Base-by-base conservation (phyloP, 768 basidiomycete genomes). In the Fomitopsis pulvina region DNA sequence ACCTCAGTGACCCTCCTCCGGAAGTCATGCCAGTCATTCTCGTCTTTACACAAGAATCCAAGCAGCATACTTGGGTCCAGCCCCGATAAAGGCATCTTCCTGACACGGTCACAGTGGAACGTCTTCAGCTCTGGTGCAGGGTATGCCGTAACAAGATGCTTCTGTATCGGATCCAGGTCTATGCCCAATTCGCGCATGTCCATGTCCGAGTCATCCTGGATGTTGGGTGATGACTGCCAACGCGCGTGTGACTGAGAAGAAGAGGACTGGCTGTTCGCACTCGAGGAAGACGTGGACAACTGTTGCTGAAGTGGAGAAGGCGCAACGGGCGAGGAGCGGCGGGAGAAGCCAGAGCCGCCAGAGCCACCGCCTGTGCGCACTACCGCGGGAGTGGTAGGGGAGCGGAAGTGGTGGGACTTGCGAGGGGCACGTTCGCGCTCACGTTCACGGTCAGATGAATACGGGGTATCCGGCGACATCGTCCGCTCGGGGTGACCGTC, bases 61-160 rank as follows among this genome's bases (percentile, higher is more conserved):
- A 98, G 77, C 6, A 99, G 71, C 96, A 99, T 97, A 58, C 92
- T 96, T 21, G 95, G 96, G 65, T 98, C 96, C 48, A 99, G 70
- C 25, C 86, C 87, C 34, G 81, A 80, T 29, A 98, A 67, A 0
- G 86, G 86, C 89, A 98, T 95, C 79, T 95, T 97, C 62, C 92
- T 76, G 32, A 98, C 86, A 16, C 86, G 81, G n/a, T 99, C 96
- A 64, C 92, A 93, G 66, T 98, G 96, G 72, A 93, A 99, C 11
- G 90, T 95, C 60, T 79, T 79, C 28, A 97, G 70, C 61, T 94
- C 90, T 4, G 73, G 54, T 2, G 77, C 67, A 1, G 77, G 70
- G 64, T 97, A 99, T 9, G 92, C 85, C 0, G 73, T 75, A 20
- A 77, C 78, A 52, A 85, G 90, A 58, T 87, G 83, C 45, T 77